Base-by-base conservation (phyloP, 495 filamentous ascomycete genomes). In the Penicillium steckii region DNA sequence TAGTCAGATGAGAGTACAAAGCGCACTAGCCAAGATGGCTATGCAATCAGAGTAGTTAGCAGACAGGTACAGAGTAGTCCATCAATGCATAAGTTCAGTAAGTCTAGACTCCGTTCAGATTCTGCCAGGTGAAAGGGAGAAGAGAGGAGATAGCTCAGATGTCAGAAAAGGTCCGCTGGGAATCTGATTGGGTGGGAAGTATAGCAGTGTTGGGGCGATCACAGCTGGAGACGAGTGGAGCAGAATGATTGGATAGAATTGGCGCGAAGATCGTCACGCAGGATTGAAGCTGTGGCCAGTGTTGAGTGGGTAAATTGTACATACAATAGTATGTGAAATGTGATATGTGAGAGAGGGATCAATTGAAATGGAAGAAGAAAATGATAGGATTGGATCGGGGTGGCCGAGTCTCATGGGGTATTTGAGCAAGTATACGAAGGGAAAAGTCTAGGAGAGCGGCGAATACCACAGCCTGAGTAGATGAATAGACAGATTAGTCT, bases 191-290 rank as follows among this genome's bases (percentile, higher is more conserved):
- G 63, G 22, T 17, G 22, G 9, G 18, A 30, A 46, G 21, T 19
- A 24, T 40, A 50, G 57, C 49, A 64, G 61, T 66, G 53, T 44
- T n/a, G 45, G 29, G 43, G 17, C 23, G 55, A 64, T 66, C 63
- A 66, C 63, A 48, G 50, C 43, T 21, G 45, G 50, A 51, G 44
- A 23, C 38, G 44, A 21, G 21, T 29, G 52, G 4, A 4, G 15
- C 13, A 8, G 15, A 21, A 19, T 59, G 57, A 66, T 66, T 66
- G 63, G 63, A 17, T 8, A 23, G 22, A n/a, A 18, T 60, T 65
- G 48, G 48, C 59, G 61, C 61, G 57, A 46, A 44, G 42, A 25
- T 46, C 26, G 30, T 26, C 46, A 21, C 10, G 48, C 19, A 27
- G 45, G 25, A 44, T 32, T n/a, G 23, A 18, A 33, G 32, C 27